Percentiles rank a stretch among this genome's conserved stretches.
phyloP scores from a whole-genome alignment of 164 flowering plant genomes.

The Aristolochia fimbriata region DNA sequence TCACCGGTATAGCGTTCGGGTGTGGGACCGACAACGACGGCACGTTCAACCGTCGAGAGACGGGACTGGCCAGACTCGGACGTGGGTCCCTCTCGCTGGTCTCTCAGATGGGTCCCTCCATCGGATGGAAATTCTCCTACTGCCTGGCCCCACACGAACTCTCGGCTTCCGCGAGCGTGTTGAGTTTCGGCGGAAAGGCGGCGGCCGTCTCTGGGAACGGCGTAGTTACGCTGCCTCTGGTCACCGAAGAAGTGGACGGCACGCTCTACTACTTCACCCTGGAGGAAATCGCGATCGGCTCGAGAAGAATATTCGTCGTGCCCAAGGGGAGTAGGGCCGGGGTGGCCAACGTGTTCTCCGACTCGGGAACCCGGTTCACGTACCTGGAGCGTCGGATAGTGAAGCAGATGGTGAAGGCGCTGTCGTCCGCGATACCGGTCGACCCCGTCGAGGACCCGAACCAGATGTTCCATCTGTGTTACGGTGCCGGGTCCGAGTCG shows the following conservation, averaged over 20 bases:
- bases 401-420: conserved; percentile 4
- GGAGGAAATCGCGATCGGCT: conserved; percentile 34
- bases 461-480: conserved; percentile 11
- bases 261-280: conserved; percentile 37
- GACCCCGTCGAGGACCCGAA: background rate
- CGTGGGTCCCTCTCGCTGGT: conserved; percentile 33
- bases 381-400: conserved; percentile 13
- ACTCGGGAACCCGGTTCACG: conserved; percentile 53
- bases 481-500: background rate
- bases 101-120: conserved; percentile 24
- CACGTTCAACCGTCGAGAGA: conserved; percentile 10
- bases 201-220: conserved; percentile 27
- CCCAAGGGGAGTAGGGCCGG: too few species aligned
- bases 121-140: conserved; percentile 52
- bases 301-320: conserved; percentile 3
- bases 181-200: conserved; percentile 32
- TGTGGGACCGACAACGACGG: conserved; percentile 45
- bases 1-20: conserved; percentile 22
- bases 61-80: conserved; percentile 59
- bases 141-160: conserved; percentile 27
- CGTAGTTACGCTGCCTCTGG: conserved; percentile 28
- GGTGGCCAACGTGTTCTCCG: conserved; percentile 45
- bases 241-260: background rate
- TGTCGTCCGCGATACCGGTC: conserved; percentile 5
- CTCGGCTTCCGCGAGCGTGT: conserved; percentile 8